Conservation (phyloP, 129 eudicot genomes). For the Flaveria trinervia region DNA sequence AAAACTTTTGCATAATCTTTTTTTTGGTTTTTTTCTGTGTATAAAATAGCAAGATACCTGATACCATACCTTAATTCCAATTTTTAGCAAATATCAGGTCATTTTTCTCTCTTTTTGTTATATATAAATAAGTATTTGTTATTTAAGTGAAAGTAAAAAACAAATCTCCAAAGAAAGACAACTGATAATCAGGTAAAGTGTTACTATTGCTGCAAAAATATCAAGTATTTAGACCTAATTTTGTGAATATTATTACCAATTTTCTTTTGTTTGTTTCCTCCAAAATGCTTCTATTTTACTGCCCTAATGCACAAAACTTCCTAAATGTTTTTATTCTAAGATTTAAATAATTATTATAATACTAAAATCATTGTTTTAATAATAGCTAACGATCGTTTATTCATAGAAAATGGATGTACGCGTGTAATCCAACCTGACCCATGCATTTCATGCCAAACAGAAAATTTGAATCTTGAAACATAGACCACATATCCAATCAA, state of each 20-base stretch:
- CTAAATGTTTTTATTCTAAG: background rate
- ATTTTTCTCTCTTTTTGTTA: background rate
- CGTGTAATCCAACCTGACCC: background rate
- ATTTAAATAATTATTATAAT: background rate
- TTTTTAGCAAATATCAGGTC: background rate
- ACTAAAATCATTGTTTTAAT: background rate
- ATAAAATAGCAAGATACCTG: background rate
- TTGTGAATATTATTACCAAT: background rate
- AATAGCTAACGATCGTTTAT: background rate
- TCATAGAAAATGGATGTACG: background rate
- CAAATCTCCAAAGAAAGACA: too few species aligned
- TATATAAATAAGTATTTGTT: too few species aligned
- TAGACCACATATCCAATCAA: background rate
- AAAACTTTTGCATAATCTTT: background rate
- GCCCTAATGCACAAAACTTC: background rate
- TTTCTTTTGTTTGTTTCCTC: background rate
- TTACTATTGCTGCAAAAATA: too few species aligned
- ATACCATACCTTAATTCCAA: background rate
- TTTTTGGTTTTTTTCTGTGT: background rate
- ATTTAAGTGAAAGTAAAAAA: too few species aligned
- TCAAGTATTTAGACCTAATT: background rate
- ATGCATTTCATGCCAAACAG: background rate
- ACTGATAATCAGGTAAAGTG: too few species aligned
- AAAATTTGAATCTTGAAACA: background rate
- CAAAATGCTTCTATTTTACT: background rate